Base-by-base conservation (phyloP, 2,329 filamentous ascomycete genomes). In the Talaromyces sp. region DNA sequence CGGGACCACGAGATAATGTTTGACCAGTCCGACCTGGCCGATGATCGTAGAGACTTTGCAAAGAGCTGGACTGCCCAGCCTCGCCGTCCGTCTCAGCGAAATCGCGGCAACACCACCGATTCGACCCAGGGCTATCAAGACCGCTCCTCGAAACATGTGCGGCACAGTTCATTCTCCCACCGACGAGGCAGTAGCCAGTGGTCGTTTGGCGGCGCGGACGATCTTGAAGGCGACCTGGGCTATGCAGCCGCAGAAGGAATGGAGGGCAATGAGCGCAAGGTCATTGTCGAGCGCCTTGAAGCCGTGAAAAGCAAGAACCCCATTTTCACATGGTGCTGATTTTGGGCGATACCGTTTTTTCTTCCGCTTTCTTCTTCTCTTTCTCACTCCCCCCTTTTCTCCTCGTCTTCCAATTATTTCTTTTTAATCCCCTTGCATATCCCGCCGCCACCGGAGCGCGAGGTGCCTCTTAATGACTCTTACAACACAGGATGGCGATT, bases 211-310 rank as follows among this genome's bases (percentile, higher is more conserved):
- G 49, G 88, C 57, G 49, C 19, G 25, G 90, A 92, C 67, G 90
- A 96, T 68, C 81, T 92, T 8, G 93, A 96, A 70, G 95, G 95
- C 0, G 95, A 99, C 75, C 79, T 99, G 30, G 95, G 95, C 10
- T 99, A 96, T 76, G 92, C 93, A 11, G 93, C 93, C 0, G 95
- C 95, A 0, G 91, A 93, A 73, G 95, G 92, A 28, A 92, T 96
- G 85, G 95, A 98, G 76, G 91, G 91, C 13, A 91, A 92, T 70
- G 88, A 90, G 73, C 85, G 93, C 69, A 96, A 95, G 77, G 95
- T 99, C 55, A 98, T 99, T 80, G 93, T 99, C 55, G 95, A 99
- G 81, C 84, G 95, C 65, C 79, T 99, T 62, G 95, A 99, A 81
- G 90, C 93, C 63, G 95, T 99, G 64, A 98, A 98, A 82, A 91